phyloP scores from a whole-genome alignment of 148 eudicot species.

The Persicaria maculosa region DNA sequence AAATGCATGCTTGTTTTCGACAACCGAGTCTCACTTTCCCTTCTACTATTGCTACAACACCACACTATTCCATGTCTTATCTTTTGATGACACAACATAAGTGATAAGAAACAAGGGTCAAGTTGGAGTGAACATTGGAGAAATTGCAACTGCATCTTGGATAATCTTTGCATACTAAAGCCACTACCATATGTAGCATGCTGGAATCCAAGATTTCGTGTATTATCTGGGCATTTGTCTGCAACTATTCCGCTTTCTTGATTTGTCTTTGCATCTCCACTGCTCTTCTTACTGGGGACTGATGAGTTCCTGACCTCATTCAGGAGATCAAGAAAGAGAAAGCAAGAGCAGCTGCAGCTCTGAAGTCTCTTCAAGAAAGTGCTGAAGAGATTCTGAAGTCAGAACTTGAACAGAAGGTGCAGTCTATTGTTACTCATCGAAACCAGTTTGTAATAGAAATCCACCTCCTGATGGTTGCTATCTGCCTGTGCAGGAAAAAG shows the following conservation, averaged over 20 bases:
- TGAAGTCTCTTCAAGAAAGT: slow-evolving; percentile 78
- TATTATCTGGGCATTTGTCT: not conserved
- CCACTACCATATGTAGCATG: not conserved
- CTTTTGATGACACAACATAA: not conserved
- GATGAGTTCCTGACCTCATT: slow-evolving; percentile 12
- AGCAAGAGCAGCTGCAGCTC: slow-evolving; percentile 74
- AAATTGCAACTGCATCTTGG: not conserved
- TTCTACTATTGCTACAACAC: not conserved
- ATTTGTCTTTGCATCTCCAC: not conserved
- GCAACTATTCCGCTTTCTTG: not conserved
- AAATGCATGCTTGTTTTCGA: not conserved
- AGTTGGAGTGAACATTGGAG: not conserved
- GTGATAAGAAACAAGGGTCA: not conserved
- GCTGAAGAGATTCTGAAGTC: slow-evolving; percentile 58
- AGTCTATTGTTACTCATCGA: slow-evolving; percentile 2
- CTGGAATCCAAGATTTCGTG: not conserved
- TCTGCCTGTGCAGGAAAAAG: too few species aligned
- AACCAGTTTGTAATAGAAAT: slow-evolving; percentile 12
- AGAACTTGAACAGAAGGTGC: slow-evolving; percentile 87
- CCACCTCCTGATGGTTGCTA: slow-evolving; percentile 11
- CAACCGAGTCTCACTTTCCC: not conserved
- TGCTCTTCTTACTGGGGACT: not conserved
- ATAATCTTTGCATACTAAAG: not conserved
- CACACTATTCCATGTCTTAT: not conserved
- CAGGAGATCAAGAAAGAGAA: slow-evolving; percentile 80